Evolutionary conservation across 2,329 filamentous ascomycete genomes (phyloP), one percentile per base, ranked within the genome.

Genomic region (Monilinia vaccinii-corymbosi): DNA sequence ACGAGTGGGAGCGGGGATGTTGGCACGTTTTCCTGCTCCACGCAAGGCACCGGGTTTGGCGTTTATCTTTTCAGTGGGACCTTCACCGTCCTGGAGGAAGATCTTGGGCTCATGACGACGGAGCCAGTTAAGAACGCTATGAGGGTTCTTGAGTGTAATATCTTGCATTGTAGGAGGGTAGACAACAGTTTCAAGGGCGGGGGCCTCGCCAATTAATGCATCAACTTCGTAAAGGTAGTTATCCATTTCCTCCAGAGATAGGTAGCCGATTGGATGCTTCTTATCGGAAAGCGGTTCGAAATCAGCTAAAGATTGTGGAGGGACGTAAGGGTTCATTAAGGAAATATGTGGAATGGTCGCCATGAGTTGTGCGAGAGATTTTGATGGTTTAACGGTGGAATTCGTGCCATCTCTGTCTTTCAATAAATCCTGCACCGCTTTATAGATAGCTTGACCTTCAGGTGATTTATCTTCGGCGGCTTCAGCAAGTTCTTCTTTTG

Each of bases 121-220:
- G 14, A 99, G 82, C 94, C 94, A 99, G 73, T 95, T 97, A 76
- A 96, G 95, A 3, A 96, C 92, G 61, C 89, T 95, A 46, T 91
- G 89, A 0, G 92, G 91, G 72, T 97, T 97, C 56, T 82, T 82
- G 28, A 91, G 74, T 32, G 80, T 78, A 53, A 80, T 71, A 60
- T 82, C 80, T 71, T 74, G 77, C 71, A 45, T 73, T 75, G 60
- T 70, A 25, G 67, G 63, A 71, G 73, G 65, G 69, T 74, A 67
- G 74, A 46, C 71, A 60, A 61, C 68, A 69, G 66, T 71, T 70
- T 66, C 56, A 4, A 62, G 45, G 21, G 61, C 47, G 2, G 56
- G 70, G 50, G 61, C 72, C 28, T 70, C 69, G 58, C 71, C 71
- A 67, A 64, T 75, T 60, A 58, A 65, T 48, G 62, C 74, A 73